Conservation (phyloP, 306 rosid species). For the Acacia crassicarpa region DNA sequence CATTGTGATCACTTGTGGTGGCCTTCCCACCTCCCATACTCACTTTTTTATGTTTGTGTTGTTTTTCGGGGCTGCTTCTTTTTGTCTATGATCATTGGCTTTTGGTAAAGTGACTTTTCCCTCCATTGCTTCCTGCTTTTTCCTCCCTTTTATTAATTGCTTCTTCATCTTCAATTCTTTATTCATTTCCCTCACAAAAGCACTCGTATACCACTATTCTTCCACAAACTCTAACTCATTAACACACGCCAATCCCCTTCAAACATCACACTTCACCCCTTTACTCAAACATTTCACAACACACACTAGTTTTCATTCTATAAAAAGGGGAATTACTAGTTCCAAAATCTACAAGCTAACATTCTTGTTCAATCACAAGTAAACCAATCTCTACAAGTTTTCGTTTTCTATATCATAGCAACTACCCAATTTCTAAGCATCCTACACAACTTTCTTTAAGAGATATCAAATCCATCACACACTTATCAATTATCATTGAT, state of each 20-base stretch:
- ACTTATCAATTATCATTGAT: no score
- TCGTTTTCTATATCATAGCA: no score
- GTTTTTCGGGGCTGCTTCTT: constrained; percentile 7
- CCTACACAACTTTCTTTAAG: no score
- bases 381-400: background rate
- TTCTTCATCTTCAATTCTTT: background rate
- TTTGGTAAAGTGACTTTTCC: constrained; percentile 1
- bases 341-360: background rate
- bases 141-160: background rate
- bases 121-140: background rate
- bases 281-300: no score
- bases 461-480: no score
- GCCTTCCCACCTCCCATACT: background rate
- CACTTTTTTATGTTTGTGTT: background rate
- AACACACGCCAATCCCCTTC: background rate
- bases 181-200: background rate
- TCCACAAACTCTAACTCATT: background rate
- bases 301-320: background rate
- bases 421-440: no score
- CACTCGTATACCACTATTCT: background rate
- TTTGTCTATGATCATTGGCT: background rate
- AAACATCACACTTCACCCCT: background rate
- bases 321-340: background rate
- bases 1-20: background rate
- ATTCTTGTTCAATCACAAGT: background rate